Conservation (phyloP, 2,329 filamentous ascomycete genomes). For the Dryadomyces quercivorus region DNA sequence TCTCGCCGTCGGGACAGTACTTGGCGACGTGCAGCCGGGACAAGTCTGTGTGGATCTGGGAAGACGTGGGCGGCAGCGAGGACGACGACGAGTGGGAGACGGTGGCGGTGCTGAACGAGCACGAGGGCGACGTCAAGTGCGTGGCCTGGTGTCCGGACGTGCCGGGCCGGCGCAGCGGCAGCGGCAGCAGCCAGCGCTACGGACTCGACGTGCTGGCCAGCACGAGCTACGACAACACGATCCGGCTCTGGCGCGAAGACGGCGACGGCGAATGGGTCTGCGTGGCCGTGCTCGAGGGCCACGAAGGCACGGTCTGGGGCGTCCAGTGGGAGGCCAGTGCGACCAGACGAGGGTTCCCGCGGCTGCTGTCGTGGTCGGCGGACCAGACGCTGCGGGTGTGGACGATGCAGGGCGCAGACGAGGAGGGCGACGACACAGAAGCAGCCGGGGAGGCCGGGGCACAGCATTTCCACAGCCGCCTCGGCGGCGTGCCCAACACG, state of each 20-base stretch:
- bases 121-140: slow-evolving; percentile 89
- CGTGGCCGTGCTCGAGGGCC: slow-evolving; percentile 67
- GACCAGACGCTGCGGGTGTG: slow-evolving; percentile 73
- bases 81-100: slow-evolving; percentile 96
- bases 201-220: slow-evolving; percentile 67
- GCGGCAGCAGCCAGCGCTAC: slow-evolving; percentile 26
- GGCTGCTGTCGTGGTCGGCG: slow-evolving; percentile 75
- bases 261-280: slow-evolving; percentile 85
- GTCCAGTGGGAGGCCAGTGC: slow-evolving; percentile 54
- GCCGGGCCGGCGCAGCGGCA: slow-evolving; percentile 25
- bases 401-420: slow-evolving; percentile 34
- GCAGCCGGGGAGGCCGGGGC: slow-evolving; percentile 19
- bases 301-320: slow-evolving; percentile 82
- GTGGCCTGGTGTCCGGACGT: slow-evolving; percentile 80
- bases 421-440: slow-evolving; percentile 35
- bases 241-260: slow-evolving; percentile 82
- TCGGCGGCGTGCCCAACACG: slow-evolving; percentile 71
- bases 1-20: slow-evolving; percentile 61
- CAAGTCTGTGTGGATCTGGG: slow-evolving; percentile 97
- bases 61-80: slow-evolving; percentile 62
- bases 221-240: slow-evolving; percentile 88
- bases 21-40: slow-evolving; percentile 86
- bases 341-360: slow-evolving; percentile 31
- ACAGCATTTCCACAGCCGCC: slow-evolving; percentile 22
- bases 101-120: slow-evolving; percentile 85